phyloP scores from a whole-genome alignment of 768 basidiomycete species.

The Suillus luteus region DNA sequence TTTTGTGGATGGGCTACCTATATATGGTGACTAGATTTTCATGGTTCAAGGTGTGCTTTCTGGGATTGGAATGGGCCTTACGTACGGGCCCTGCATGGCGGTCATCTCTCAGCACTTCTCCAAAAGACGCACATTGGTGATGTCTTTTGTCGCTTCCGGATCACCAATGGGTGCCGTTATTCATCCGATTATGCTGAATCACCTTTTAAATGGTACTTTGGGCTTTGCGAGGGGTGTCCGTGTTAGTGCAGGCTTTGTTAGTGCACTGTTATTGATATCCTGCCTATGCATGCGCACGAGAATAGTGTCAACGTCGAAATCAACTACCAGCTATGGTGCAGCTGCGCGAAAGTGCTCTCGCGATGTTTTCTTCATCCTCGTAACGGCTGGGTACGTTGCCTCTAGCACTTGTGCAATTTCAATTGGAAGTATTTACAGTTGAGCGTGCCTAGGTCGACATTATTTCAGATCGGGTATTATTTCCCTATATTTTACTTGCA shows the following conservation, averaged over 20 bases:
- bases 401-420: background rate
- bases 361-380: conserved; percentile 27
- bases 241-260: conserved; percentile 41
- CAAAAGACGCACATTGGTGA: conserved; percentile 41
- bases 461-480: too few relatives aligned
- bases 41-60: conserved; percentile 45
- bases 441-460: too few relatives aligned
- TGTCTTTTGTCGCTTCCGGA: conserved; percentile 48
- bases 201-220: conserved; percentile 38
- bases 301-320: conserved; percentile 22
- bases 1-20: background rate
- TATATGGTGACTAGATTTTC: conserved; percentile 34
- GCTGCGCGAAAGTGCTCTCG: conserved; percentile 25
- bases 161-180: conserved; percentile 55
- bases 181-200: conserved; percentile 67
- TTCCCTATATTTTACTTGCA: too few relatives aligned
- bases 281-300: conserved; percentile 42
- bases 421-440: background rate
- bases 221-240: conserved; percentile 48
- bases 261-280: conserved; percentile 38
- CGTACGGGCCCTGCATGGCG: conserved; percentile 46
- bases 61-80: conserved; percentile 45
- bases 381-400: conserved; percentile 24
- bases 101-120: conserved; percentile 49
- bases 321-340: conserved; percentile 19